These are phyloP conservation scores for Diaporthe helianthi DNA, from an alignment of 2,329 filamentous ascomycete genomes.

Conservation along the genomic window DNA sequence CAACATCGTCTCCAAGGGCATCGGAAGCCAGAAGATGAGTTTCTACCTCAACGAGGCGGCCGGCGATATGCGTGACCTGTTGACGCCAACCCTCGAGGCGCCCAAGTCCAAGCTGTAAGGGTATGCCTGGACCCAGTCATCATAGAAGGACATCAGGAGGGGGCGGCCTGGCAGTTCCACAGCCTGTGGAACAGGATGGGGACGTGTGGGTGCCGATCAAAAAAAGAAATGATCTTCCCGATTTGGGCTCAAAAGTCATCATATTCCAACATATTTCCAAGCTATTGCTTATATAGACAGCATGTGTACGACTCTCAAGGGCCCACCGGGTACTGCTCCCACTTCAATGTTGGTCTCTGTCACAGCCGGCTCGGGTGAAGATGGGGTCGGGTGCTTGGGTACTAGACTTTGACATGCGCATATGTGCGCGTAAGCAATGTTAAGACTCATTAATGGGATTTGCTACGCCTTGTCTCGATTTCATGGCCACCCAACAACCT, in stretches of 20 bases:
- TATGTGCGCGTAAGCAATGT: background rate
- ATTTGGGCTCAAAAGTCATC: conserved; percentile 2
- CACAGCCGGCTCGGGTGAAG: background rate
- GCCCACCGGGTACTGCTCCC: background rate
- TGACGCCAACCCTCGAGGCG: conserved; percentile 78
- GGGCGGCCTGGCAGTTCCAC: background rate
- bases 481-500: too few species aligned
- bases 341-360: background rate
- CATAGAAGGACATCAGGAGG: background rate
- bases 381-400: background rate
- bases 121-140: background rate
- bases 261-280: conserved; percentile 4
- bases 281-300: conserved; percentile 1
- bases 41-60: conserved; percentile 96
- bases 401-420: background rate
- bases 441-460: conserved; percentile 1
- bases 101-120: conserved; percentile 87
- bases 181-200: background rate
- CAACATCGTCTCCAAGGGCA: conserved; percentile 93
- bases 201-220: background rate
- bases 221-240: background rate
- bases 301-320: background rate
- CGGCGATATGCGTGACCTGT: conserved; percentile 83
- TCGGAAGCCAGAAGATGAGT: conserved; percentile 92
- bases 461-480: too few species aligned